Evolutionary conservation across 1,284 basidiomycete species (phyloP).

Genomic region (Sporisorium reilianum): DNA sequence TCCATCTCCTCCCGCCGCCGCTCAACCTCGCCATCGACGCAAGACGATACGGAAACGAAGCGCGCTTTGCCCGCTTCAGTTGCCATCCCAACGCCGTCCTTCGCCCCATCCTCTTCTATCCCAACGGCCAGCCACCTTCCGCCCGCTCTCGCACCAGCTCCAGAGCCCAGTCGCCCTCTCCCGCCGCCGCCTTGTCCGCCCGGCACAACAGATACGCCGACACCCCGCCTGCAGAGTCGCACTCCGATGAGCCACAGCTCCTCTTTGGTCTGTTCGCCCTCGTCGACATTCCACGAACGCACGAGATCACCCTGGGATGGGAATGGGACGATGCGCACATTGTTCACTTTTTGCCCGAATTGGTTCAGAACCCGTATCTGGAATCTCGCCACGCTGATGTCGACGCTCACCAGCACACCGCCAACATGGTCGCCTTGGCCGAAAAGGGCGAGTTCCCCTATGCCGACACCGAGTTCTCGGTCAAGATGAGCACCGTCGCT

Average conservation of each 20-base stretch:
- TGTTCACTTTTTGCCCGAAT: conserved; percentile 82
- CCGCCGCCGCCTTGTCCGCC: conserved; percentile 13
- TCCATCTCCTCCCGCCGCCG: conserved; percentile 83
- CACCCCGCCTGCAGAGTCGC: conserved; percentile 30
- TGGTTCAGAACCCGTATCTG: conserved; percentile 73
- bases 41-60: conserved; percentile 80
- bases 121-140: conserved; percentile 26
- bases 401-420: conserved; percentile 44
- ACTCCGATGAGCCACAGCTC: conserved; percentile 73
- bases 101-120: conserved; percentile 78
- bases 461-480: conserved; percentile 58
- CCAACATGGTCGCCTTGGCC: conserved; percentile 50
- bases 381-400: conserved; percentile 24
- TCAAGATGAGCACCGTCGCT: conserved; percentile 62
- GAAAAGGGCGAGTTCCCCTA: conserved; percentile 66
- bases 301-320: conserved; percentile 92
- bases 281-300: conserved; percentile 80
- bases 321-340: conserved; percentile 95
- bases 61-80: conserved; percentile 82
- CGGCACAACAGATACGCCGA: conserved; percentile 47
- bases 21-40: conserved; percentile 86
- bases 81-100: conserved; percentile 91
- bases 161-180: conserved; percentile 32
- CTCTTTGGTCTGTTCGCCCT: conserved; percentile 87
- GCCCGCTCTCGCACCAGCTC: conserved; percentile 39